Evolutionary conservation across 257 asterid genomes (phyloP), one percentile per base, ranked within the genome.

Genomic region (Penstemon barbatus): DNA sequence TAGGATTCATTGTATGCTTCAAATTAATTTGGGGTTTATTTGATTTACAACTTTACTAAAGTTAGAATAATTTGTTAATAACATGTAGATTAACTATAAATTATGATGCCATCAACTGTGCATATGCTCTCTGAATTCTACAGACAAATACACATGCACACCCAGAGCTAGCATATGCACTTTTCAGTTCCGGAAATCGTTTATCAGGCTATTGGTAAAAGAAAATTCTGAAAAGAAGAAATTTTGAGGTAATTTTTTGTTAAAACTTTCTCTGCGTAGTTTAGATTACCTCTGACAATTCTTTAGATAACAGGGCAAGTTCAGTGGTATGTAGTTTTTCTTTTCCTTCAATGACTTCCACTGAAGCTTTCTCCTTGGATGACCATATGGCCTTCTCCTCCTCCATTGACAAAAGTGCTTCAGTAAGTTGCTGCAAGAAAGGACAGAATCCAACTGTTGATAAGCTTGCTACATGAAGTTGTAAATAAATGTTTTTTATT

Each of bases 371-470:
- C 82, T 93, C 97, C 80, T 87, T 93, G 66, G 97, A 84, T 68
- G 82, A 77, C 97, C 95, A 90, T 85, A 93, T 82, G 66, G 91
- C 96, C 81, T 90, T 90, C 79, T 90, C 95, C 83, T 90, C 97
- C 82, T 93, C 99, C 89, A 82, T 75, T 15, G 85, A 79, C 90
- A 90, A 78, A 71, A 93, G 96, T 75, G 96, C 96, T 75, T 88
- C 99, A 56, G 89, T 76, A 71, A 93, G 88, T 85, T 93, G 96
- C 99, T 93, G 88, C 73, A 72, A 66, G 68, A 69, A 75, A 71
- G 15, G 63, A 74, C 10, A 57, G 63, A 62, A 74, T 68, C 61
- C 5, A 55, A 57, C 51, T 18, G 70, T 62, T 70, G 52, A 64
- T 54, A 59, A 49, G 61, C 33, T 56, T 13, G 7, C 57, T 38